These are phyloP conservation scores for Sarocladium oryzae DNA, from an alignment of 2,329 filamentous ascomycete genomes.

Conservation along the genomic window DNA sequence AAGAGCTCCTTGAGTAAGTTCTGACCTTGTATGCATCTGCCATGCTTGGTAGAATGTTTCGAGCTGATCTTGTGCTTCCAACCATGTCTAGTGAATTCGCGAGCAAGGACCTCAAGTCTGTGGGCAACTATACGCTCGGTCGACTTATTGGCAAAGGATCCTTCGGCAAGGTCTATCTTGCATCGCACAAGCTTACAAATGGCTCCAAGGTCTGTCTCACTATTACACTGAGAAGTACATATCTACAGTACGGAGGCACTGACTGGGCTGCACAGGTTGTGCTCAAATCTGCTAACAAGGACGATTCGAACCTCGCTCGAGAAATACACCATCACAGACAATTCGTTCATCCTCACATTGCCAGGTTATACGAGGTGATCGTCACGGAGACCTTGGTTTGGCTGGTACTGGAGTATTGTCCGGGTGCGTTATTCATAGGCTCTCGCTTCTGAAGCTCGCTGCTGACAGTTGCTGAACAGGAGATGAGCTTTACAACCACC, in stretches of 20 bases:
- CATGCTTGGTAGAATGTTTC: neutral
- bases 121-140: constrained; percentile 91
- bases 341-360: constrained; percentile 95
- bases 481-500: constrained; percentile 95
- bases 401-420: constrained; percentile 95
- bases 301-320: constrained; percentile 89
- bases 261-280: constrained; percentile 62
- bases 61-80: neutral
- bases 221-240: constrained; percentile 9
- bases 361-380: constrained; percentile 93
- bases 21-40: neutral
- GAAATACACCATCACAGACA: constrained; percentile 99
- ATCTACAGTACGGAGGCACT: too few species aligned
- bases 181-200: constrained; percentile 94
- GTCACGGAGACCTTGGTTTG: constrained; percentile 93
- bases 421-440: constrained; percentile 48
- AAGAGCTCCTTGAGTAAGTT: constrained; percentile 86
- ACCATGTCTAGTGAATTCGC: constrained; percentile 73
- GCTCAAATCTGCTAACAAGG: constrained; percentile 94
- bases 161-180: constrained; percentile 97
- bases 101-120: constrained; percentile 80
- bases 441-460: neutral
- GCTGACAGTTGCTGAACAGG: constrained; percentile 48
- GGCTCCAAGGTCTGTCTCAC: constrained; percentile 77
- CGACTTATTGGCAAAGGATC: constrained; percentile 93